Percentiles rank a stretch among this genome's conserved stretches.
Conservation (phyloP, 768 basidiomycete genomes). For the Lentinula edodes region DNA sequence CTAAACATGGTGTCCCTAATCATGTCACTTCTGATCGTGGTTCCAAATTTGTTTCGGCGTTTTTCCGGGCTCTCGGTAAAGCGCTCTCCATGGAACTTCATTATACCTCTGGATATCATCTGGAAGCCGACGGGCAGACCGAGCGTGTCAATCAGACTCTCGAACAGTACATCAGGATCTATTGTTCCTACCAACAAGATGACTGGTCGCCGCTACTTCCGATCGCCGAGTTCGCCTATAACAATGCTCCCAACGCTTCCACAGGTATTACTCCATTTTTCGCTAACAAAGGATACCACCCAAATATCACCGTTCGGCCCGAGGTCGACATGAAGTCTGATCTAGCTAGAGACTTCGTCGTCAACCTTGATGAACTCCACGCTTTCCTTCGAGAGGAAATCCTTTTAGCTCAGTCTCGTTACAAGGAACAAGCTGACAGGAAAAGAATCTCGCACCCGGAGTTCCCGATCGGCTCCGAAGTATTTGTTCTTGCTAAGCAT, state of each 20-base stretch:
- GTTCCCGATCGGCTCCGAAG: no score
- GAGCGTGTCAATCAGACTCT: slow-evolving; percentile 18
- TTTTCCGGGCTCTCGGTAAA: slow-evolving; percentile 11
- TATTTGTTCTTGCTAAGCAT: no score
- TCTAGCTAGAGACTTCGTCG: slow-evolving; percentile 10
- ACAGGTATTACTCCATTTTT: slow-evolving; percentile 22
- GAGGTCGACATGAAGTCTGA: slow-evolving; percentile 11
- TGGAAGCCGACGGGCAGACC: slow-evolving; percentile 17
- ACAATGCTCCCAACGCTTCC: slow-evolving; percentile 17
- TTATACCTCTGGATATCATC: slow-evolving; percentile 16
- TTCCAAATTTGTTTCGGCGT: slow-evolving; percentile 15
- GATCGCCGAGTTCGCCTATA: slow-evolving; percentile 23
- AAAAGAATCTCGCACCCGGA: no score
- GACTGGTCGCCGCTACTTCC: slow-evolving; percentile 20
- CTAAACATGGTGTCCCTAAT: slow-evolving; percentile 15
- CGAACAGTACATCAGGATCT: slow-evolving; percentile 18
- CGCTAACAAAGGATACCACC: slow-evolving; percentile 22
- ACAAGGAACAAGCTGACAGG: no score
- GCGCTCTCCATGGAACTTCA: slow-evolving; percentile 12
- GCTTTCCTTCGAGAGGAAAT: slow-evolving; percentile 12
- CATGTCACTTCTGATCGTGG: slow-evolving; percentile 15
- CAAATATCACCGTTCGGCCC: slow-evolving; percentile 13
- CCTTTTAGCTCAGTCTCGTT: slow-evolving; percentile 8
- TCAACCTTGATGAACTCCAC: slow-evolving; percentile 16
- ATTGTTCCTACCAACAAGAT: slow-evolving; percentile 18